These are phyloP conservation scores for Ophiosphaerella narmari DNA, from an alignment of 2,329 filamentous ascomycete species.

Conservation along the genomic window DNA sequence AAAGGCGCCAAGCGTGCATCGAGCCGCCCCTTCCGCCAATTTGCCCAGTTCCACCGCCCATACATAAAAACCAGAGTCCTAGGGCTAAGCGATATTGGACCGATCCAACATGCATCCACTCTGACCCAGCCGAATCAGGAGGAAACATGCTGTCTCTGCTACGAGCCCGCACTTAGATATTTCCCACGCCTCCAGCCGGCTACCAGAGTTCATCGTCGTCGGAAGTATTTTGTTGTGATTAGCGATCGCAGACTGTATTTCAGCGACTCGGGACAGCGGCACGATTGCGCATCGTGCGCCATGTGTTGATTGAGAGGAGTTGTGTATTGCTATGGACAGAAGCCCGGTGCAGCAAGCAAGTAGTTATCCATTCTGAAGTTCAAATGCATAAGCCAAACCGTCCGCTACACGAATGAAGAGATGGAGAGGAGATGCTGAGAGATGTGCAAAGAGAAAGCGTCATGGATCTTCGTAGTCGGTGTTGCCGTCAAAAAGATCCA, in stretches of 20 bases:
- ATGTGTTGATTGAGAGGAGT: conserved; percentile 18
- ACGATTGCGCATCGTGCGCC: conserved; percentile 13
- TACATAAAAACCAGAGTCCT: conserved; percentile 41
- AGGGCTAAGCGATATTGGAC: conserved; percentile 46
- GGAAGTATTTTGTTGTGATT: conserved; percentile 10
- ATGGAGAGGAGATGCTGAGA: conserved; percentile 12
- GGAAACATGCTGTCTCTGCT: conserved; percentile 38
- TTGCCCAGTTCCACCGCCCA: conserved; percentile 23
- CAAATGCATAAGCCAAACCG: conserved; percentile 12
- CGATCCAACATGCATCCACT: conserved; percentile 29
- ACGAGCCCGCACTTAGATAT: conserved; percentile 43
- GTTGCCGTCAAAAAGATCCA: conserved; percentile 50
- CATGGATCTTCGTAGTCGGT: conserved; percentile 52
- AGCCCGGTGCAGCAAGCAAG: conserved; percentile 7
- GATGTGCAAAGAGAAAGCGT: conserved; percentile 12
- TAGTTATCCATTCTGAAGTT: conserved; percentile 15
- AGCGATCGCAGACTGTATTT: conserved; percentile 17
- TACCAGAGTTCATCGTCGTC: conserved; percentile 32
- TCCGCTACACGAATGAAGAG: conserved; percentile 12
- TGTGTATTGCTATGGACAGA: conserved; percentile 34
- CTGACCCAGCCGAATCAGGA: conserved; percentile 26
- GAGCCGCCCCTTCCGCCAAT: conserved; percentile 30
- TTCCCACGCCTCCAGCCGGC: conserved; percentile 45
- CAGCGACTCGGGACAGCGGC: conserved; percentile 20
- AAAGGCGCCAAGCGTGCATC: conserved; percentile 39